These are phyloP conservation scores for Thelephora terrestris DNA, from an alignment of 1,284 basidiomycete species.

Conservation along the genomic window DNA sequence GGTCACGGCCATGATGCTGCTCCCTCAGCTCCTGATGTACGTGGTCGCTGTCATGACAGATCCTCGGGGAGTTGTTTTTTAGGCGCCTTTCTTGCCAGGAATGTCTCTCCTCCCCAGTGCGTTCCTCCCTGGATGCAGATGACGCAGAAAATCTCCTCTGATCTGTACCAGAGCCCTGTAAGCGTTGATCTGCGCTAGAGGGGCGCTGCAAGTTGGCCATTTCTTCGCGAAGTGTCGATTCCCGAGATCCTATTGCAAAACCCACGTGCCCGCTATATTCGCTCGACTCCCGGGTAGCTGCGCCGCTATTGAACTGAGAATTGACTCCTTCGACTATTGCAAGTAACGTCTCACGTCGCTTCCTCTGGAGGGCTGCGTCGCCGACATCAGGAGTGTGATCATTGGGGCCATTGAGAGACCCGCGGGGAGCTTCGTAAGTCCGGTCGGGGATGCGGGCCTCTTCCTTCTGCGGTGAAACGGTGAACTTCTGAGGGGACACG, in stretches of 20 bases:
- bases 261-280: conserved; percentile 25
- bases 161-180: neutral
- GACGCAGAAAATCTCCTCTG: neutral
- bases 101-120: no score
- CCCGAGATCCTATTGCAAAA: conserved; percentile 28
- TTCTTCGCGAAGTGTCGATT: conserved; percentile 11
- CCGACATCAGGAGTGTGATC: neutral
- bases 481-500: neutral
- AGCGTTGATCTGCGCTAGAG: neutral
- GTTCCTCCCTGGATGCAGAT: no score
- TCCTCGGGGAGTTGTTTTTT: no score
- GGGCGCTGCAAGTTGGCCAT: neutral
- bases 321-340: conserved; percentile 34
- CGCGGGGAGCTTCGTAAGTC: neutral
- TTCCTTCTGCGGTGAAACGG: neutral
- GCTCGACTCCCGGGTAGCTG: conserved; percentile 16
- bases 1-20: no score
- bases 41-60: no score
- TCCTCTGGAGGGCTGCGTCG: conserved; percentile 8
- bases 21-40: no score
- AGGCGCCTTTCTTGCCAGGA: no score
- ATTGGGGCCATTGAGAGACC: conserved; percentile 3
- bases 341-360: conserved; percentile 31
- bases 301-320: conserved; percentile 14
- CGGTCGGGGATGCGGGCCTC: neutral